Percentiles rank a stretch among this genome's conserved stretches.
These are phyloP conservation scores for Candida endomychidarum DNA, from an alignment of 805 yeast species.

Conservation along the genomic window DNA sequence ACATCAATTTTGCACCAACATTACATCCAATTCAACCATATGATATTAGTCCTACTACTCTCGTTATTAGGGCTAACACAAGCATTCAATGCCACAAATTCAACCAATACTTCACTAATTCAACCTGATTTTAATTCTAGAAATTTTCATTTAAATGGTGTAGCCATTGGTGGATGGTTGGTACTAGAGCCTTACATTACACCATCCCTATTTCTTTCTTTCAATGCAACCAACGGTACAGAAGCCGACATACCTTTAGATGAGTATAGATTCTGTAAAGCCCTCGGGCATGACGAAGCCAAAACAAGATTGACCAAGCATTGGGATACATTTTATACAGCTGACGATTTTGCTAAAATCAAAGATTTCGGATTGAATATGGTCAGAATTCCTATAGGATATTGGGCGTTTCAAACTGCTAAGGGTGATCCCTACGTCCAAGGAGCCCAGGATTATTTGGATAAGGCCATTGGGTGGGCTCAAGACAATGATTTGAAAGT, in stretches of 20 bases:
- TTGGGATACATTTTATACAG: conserved; percentile 61
- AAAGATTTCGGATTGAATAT: conserved; percentile 57
- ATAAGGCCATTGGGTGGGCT: conserved; percentile 71
- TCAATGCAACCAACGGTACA: conserved; percentile 15
- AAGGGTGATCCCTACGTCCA: conserved; percentile 61
- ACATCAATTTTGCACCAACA: too few relatives aligned
- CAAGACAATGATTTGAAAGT: conserved; percentile 57
- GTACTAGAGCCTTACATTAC: conserved; percentile 71
- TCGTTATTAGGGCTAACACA: too few relatives aligned
- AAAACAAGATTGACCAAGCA: conserved; percentile 44
- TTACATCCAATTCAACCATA: too few relatives aligned
- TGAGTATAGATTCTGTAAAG: conserved; percentile 54
- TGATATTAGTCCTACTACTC: too few relatives aligned
- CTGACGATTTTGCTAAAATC: conserved; percentile 55
- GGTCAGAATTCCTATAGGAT: conserved; percentile 75
- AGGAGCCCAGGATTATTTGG: conserved; percentile 66
- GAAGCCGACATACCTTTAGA: conserved; percentile 51
- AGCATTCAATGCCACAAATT: conserved; percentile 2
- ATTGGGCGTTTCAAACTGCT: conserved; percentile 68
- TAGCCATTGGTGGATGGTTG: conserved; percentile 66
- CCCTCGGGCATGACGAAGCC: conserved; percentile 50
- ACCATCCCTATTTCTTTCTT: conserved; percentile 54
- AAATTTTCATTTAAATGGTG: conserved; percentile 20
- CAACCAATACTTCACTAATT: conserved; percentile 4
- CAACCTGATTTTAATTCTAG: conserved; percentile 16